Percentiles rank a stretch among this genome's conserved stretches.
These are phyloP conservation scores for Neonectria neomacrospora DNA, from an alignment of 2,329 filamentous ascomycete species.

Conservation along the genomic window DNA sequence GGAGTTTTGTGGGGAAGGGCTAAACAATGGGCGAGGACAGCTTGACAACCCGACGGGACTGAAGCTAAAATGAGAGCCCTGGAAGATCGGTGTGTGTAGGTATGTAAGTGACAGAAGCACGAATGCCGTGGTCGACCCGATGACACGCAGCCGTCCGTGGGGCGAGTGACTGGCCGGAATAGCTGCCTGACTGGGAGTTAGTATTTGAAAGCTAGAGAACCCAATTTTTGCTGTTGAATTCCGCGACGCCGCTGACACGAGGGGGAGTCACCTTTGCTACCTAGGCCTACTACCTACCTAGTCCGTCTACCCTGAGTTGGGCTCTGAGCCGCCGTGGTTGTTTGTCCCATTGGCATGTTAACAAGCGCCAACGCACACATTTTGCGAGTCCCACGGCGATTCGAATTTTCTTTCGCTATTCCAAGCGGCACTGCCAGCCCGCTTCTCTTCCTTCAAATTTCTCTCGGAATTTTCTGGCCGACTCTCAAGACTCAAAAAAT, in stretches of 20 bases:
- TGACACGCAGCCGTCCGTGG: not conserved
- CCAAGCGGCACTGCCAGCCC: constrained; percentile 5
- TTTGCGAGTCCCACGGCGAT: not conserved
- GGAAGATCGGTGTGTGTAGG: constrained; percentile 15
- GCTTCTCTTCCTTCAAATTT: not conserved
- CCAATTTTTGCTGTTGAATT: not conserved
- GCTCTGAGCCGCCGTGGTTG: constrained; percentile 10
- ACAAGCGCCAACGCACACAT: constrained; percentile 10
- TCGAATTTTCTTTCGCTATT: not conserved
- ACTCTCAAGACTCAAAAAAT: not conserved
- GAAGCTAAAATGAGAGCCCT: not conserved
- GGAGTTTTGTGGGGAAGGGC: constrained; percentile 34
- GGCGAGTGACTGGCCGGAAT: not conserved
- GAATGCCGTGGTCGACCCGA: constrained; percentile 2
- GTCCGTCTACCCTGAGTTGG: not conserved
- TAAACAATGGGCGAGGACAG: constrained; percentile 6
- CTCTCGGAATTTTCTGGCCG: not conserved
- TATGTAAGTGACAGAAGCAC: constrained; percentile 3
- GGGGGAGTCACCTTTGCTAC: not conserved
- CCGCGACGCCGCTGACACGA: constrained; percentile 3
- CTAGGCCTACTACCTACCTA: no score
- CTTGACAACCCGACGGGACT: not conserved
- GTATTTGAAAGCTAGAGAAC: not conserved
- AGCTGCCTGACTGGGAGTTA: not conserved
- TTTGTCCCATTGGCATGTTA: not conserved